Evolutionary conservation across 176 grass and related monocot genomes (phyloP).

Genomic region (Ananas comosus): DNA sequence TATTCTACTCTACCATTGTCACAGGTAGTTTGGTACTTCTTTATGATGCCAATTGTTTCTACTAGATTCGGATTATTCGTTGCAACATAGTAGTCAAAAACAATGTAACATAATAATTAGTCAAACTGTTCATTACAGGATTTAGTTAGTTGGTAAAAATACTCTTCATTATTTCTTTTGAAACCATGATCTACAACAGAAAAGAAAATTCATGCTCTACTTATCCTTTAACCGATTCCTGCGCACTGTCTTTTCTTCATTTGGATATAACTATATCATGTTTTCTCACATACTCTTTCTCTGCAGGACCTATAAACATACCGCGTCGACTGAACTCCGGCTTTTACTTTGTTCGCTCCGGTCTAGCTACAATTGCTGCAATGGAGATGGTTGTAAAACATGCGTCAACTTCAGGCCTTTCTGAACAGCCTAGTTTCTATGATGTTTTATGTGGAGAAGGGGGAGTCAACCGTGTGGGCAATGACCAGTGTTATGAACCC

Average conservation of each 20-base stretch:
- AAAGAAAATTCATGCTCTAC: neutral
- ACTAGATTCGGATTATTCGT: too few species aligned
- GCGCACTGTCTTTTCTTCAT: neutral
- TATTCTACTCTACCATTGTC: too few species aligned
- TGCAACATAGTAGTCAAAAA: too few species aligned
- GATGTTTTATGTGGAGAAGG: constrained; percentile 67
- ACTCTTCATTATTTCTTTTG: neutral
- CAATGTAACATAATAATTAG: neutral
- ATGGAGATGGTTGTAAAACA: constrained; percentile 75
- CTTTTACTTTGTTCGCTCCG: constrained; percentile 71
- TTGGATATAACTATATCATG: constrained; percentile 3
- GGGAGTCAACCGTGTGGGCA: constrained; percentile 37
- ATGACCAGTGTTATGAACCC: constrained; percentile 48
- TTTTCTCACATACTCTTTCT: neutral
- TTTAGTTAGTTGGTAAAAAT: neutral
- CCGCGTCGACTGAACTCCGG: constrained; percentile 79
- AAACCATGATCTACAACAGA: neutral
- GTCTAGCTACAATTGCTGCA: constrained; percentile 35
- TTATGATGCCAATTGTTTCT: too few species aligned
- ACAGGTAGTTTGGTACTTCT: too few species aligned
- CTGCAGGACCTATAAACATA: constrained; percentile 71
- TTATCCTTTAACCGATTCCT: neutral
- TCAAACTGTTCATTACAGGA: neutral
- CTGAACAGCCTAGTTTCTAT: constrained; percentile 92
- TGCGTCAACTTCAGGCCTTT: constrained; percentile 40